These are phyloP conservation scores for Brasilioporus rufonigricans DNA, from an alignment of 768 basidiomycete species.

Conservation along the genomic window DNA sequence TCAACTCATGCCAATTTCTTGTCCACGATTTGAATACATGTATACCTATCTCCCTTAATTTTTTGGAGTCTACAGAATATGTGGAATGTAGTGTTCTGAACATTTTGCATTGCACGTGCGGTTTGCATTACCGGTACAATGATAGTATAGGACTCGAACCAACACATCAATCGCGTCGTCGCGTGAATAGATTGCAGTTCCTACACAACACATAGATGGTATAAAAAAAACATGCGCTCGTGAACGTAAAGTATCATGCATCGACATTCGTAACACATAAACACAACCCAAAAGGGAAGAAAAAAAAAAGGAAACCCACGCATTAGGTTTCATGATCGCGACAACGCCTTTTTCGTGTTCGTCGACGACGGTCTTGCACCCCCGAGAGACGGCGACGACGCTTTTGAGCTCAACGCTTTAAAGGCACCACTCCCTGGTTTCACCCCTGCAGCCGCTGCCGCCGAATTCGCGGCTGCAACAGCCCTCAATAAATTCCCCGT, in stretches of 20 bases:
- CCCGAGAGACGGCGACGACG: slow-evolving; percentile 13
- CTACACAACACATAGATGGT: slow-evolving; percentile 6
- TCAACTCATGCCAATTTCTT: no score
- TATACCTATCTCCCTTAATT: no score
- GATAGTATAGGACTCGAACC: no score
- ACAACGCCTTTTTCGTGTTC: slow-evolving; percentile 42
- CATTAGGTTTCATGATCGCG: slow-evolving; percentile 14
- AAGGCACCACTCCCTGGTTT: slow-evolving; percentile 17
- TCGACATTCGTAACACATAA: slow-evolving; percentile 2
- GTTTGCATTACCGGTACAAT: no score
- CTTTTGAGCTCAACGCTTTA: no score
- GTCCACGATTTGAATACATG: no score
- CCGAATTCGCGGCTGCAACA: slow-evolving; percentile 56
- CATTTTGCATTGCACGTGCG: no score
- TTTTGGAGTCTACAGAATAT: no score
- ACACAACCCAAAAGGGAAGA: neutral
- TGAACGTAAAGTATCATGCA: slow-evolving; percentile 10
- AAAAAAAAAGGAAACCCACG: neutral
- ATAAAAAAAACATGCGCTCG: slow-evolving; percentile 2
- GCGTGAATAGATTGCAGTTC: neutral
- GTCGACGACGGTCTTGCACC: slow-evolving; percentile 43
- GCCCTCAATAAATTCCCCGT: slow-evolving; percentile 55
- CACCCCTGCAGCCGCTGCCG: slow-evolving; percentile 20
- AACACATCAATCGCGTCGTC: no score
- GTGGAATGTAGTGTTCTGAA: no score